Conservation (phyloP, 495 filamentous ascomycete species). For the Neurospora sp. region DNA sequence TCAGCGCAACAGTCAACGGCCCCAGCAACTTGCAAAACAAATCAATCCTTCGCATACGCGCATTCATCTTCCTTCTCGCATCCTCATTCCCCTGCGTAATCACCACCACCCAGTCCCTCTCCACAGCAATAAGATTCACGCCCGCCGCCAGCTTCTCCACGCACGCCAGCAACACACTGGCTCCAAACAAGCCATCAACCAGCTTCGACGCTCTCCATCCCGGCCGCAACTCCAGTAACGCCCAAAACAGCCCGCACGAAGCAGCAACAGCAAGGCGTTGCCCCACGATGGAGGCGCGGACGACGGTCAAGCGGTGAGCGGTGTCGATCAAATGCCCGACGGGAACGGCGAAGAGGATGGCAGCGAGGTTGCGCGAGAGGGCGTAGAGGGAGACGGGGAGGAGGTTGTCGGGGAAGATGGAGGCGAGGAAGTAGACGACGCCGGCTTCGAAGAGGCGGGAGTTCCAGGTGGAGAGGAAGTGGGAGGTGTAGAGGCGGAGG, state of each 20-base stretch:
- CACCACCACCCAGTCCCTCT: slow-evolving; percentile 54
- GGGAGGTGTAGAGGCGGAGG: slow-evolving; percentile 32
- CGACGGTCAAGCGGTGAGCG: slow-evolving; percentile 18
- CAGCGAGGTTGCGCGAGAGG: slow-evolving; percentile 15
- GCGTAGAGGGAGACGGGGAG: slow-evolving; percentile 32
- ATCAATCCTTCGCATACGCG: slow-evolving; percentile 61
- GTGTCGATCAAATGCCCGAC: slow-evolving; percentile 20
- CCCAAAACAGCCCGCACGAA: slow-evolving; percentile 15
- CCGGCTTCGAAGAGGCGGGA: slow-evolving; percentile 59
- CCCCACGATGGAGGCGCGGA: slow-evolving; percentile 21
- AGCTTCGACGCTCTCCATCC: not conserved
- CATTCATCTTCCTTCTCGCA: slow-evolving; percentile 35
- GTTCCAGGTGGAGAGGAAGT: slow-evolving; percentile 63
- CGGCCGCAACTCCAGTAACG: slow-evolving; percentile 1
- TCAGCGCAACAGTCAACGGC: slow-evolving; percentile 45
- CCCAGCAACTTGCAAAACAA: slow-evolving; percentile 60
- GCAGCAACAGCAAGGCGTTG: slow-evolving; percentile 20
- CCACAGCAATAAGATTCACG: slow-evolving; percentile 52
- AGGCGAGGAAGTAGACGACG: slow-evolving; percentile 50
- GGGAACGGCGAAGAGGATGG: slow-evolving; percentile 16
- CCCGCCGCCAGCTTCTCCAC: slow-evolving; percentile 45
- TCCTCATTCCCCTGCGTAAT: slow-evolving; percentile 18
- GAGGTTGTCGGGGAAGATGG: slow-evolving; percentile 47
- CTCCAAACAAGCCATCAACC: slow-evolving; percentile 24
- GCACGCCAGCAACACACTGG: slow-evolving; percentile 40